phyloP scores from a whole-genome alignment of 176 grass and related monocot genomes.

The Eragrostis curvula region DNA sequence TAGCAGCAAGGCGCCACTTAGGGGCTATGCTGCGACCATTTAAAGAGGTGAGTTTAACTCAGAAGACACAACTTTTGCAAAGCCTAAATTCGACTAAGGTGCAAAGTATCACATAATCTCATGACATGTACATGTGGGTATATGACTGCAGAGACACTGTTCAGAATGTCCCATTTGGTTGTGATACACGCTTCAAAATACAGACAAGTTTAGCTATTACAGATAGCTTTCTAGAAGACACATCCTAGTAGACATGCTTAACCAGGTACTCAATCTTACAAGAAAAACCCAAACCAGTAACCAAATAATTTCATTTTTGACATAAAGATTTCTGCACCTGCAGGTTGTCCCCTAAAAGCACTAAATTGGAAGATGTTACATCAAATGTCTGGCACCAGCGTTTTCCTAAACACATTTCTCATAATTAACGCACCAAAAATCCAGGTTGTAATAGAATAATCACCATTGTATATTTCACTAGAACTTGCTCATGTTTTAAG shows the following conservation, averaged over 20 bases:
- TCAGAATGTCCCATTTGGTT: not conserved
- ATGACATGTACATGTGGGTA: not conserved
- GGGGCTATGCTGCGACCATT: not conserved
- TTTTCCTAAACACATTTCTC: not conserved
- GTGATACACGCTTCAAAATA: not conserved
- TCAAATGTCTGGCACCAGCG: not conserved
- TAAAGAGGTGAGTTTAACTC: not conserved
- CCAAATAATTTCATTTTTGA: not conserved
- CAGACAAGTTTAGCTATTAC: not conserved
- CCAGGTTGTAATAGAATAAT: not conserved
- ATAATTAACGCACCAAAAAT: constrained; percentile 25
- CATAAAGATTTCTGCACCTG: not conserved
- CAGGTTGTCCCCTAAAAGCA: not conserved
- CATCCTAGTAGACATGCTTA: too few species aligned
- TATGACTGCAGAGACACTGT: not conserved
- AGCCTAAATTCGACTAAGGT: not conserved
- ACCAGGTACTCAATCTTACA: too few species aligned
- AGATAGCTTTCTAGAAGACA: not conserved
- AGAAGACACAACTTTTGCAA: not conserved
- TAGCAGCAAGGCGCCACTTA: not conserved
- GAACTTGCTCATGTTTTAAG: not conserved
- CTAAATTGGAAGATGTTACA: not conserved
- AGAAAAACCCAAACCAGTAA: not conserved
- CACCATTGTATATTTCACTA: not conserved
- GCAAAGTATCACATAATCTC: not conserved